Percentiles rank a stretch among this genome's conserved stretches.
phyloP scores from a whole-genome alignment of 345 rosid species.

The Hypericum perforatum region DNA sequence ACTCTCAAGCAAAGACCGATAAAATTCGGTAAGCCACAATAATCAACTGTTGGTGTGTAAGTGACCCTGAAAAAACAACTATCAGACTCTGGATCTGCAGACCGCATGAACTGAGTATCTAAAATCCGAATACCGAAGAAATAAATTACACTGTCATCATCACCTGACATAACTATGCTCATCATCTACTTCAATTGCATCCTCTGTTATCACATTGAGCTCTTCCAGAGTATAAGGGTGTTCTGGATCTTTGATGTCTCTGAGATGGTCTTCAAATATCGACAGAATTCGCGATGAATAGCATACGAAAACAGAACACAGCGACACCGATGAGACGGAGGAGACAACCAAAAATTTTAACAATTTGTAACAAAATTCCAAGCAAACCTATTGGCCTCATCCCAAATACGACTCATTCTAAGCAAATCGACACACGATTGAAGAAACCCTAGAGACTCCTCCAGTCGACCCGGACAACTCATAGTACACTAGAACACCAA shows the following conservation, averaged over 20 bases:
- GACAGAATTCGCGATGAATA: slow-evolving; percentile 32
- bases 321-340: no score
- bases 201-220: slow-evolving; percentile 91
- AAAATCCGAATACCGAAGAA: not conserved
- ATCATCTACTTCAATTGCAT: slow-evolving; percentile 78
- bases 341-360: no score
- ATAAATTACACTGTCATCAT: not conserved
- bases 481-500: no score
- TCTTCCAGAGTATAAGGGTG: slow-evolving; percentile 90
- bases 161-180: slow-evolving; percentile 59
- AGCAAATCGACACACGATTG: no score
- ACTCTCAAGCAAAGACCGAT: slow-evolving; percentile 90
- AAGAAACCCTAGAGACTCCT: no score
- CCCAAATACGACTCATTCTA: no score
- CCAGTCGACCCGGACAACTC: no score
- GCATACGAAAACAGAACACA: not conserved
- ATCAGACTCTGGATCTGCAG: slow-evolving; percentile 2
- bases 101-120: not conserved
- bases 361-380: no score
- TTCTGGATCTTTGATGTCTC: slow-evolving; percentile 95
- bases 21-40: slow-evolving; percentile 80
- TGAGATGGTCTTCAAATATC: slow-evolving; percentile 44
- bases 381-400: no score
- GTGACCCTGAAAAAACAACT: slow-evolving; percentile 46
- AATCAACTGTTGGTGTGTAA: slow-evolving; percentile 89